Evolutionary conservation across 1,284 basidiomycete species (phyloP).

Genomic region (Fomitopsis palustris): DNA sequence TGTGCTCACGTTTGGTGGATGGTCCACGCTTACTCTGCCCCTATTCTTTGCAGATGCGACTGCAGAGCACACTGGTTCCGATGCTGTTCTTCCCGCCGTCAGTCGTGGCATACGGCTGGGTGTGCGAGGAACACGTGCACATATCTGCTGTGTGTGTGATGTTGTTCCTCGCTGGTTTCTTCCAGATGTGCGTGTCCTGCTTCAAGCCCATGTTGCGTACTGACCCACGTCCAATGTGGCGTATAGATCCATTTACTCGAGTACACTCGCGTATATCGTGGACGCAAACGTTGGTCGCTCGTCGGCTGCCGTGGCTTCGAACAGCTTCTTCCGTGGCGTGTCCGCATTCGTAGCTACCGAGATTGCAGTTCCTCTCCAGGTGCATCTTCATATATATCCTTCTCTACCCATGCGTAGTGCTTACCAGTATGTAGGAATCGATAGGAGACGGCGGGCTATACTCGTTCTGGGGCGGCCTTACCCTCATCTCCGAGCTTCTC

Average conservation of each 20-base stretch:
- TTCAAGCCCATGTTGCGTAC: not conserved
- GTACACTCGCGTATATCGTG: constrained; percentile 70
- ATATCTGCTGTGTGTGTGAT: constrained; percentile 61
- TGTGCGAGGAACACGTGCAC: constrained; percentile 58
- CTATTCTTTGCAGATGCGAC: constrained; percentile 55
- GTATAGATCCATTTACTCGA: constrained; percentile 32
- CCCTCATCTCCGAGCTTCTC: constrained; percentile 46
- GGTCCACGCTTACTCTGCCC: not conserved
- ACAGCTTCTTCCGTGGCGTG: constrained; percentile 66
- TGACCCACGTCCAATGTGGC: constrained; percentile 5
- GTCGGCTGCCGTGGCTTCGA: constrained; percentile 63
- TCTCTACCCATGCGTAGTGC: not conserved
- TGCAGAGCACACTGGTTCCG: constrained; percentile 58
- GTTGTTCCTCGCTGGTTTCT: constrained; percentile 66
- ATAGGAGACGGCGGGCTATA: constrained; percentile 73
- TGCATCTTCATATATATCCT: constrained; percentile 18
- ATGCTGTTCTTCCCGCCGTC: constrained; percentile 55
- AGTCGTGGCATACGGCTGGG: constrained; percentile 76
- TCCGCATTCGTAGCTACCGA: constrained; percentile 69
- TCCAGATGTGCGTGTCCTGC: constrained; percentile 52
- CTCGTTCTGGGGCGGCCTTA: constrained; percentile 62
- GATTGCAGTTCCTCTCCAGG: constrained; percentile 62
- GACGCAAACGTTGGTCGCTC: constrained; percentile 75
- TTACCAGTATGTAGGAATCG: constrained; percentile 29
- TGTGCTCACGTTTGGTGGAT: not conserved